Base-by-base conservation (phyloP, 768 basidiomycete genomes). In the Agrocybe praecox region DNA sequence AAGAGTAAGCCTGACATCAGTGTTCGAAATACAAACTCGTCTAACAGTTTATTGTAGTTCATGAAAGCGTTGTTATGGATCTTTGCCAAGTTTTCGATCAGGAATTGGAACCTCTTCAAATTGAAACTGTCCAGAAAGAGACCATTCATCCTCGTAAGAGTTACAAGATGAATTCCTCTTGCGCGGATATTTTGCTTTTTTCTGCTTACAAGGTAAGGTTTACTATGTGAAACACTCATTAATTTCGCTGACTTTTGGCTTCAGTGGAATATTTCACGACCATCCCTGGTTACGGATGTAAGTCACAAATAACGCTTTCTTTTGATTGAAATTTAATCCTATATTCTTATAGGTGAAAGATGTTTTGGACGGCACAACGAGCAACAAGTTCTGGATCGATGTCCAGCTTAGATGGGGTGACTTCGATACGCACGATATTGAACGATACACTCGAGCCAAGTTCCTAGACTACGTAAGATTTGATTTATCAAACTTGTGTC, bases 151-250 rank as follows among this genome's bases (percentile, higher is more conserved):
- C 96, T 65, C 92, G 96, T 76, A 98, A 98, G 82, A 97, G 94
- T 80, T 99, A 99, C 86, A 99, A 99, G 85, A 98, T 99, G 97
- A 99, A 99, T 76, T 97, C 95, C 8, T 96, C 95, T n/a, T 98
- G 96, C 62, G 96, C 96, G 50, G 97, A 99, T 68, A 96, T 99
- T 68, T 80, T 99, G 18, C 80, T 99, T 49, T 98, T 99, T 85
- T 97, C 95, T 12, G 90, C 92, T 1, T 92, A 93, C 73, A 94
- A 94, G 79, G 85, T 83, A 60, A 17, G 46, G 12, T 19, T 24
- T 23, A 17, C 21, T 17, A 4, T 32, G 24, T 6, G 22, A 18
- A 42, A 26, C 26, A 15, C 46, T 1, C 12, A 32, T 53, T 55
- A 15, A 44, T 36, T 54, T 50, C 19, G 26, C 24, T 6, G 44